Base-by-base conservation (phyloP, 2,329 filamentous ascomycete species). In the Arthrobotrys musiformis region DNA sequence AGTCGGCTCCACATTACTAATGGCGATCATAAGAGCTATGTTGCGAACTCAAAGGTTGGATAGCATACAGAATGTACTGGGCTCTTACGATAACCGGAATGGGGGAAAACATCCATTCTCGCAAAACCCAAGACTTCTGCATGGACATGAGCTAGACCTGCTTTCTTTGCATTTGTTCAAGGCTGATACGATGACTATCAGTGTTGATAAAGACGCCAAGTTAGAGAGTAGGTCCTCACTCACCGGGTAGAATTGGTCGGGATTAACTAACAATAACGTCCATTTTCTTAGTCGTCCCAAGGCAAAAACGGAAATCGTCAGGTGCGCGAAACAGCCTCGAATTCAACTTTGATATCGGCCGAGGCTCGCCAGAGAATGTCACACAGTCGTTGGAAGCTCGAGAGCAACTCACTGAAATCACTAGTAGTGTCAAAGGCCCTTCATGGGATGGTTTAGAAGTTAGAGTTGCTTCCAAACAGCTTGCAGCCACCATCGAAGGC, bases 1-100 rank as follows among this genome's bases (percentile, higher is more conserved):
- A 40, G 56, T 81, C 9, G 54, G 69, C 2, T 62, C 64, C 4
- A 80, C 72, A 1, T 26, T 74, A 17, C 1, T 81, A 6, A 79
- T 81, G 79, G 76, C 79, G 1, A 33, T 61, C 4, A 44, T 79
- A 13, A 24, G 80, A 19, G 70, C 79, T 0, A 78, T 78, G 69
- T 48, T 80, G 26, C 78, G 79, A 5, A 79, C 78, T 13, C 69
- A 72, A 15, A 58, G 60, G 17, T 56, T 60, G 44, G 50, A 62
- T 15, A 37, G 22, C 3, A 69, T 75, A 62, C n/a, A 58, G 40
- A 61, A 63, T 50, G 11, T 63, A n/a, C 30, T 75, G 7, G 62
- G 62, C 4, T 37, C 24, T 8, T 48, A 54, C 11, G 35, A 54
- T 63, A 40, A 40, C 5, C n/a, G 33, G 44, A 52, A 67, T 15